Evolutionary conservation across 768 basidiomycete genomes (phyloP), one percentile per base, ranked within the genome.

Genomic region (Chalciporus chontae): DNA sequence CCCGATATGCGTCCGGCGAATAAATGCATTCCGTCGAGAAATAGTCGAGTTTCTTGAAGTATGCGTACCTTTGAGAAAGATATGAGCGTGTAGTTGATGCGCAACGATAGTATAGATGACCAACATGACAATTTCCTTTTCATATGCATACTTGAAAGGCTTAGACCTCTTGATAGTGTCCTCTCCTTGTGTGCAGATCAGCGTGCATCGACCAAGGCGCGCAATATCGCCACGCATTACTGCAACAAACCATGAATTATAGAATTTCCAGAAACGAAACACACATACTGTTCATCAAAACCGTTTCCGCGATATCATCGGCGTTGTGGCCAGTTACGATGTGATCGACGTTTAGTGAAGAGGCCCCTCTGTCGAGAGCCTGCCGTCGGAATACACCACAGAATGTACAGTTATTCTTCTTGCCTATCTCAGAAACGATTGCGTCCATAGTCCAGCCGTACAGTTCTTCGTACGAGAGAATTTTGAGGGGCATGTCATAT

Each of bases 391-490:
- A 99, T 3, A 99, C 96, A 17, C 96, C 96, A 61, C 96, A 99
- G 70, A 97, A 99, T 0, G 96, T 99, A 69, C 96, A 99, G 61
- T 98, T 99, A 60, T 96, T 97, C 77, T 96, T 96, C 73, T 82
- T 84, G 27, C 96, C 96, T 21, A 98, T 83, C 67, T 94, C 85
- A n/a, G 84, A 78, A 40, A 99, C 95, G 48, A 99, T 90, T 14
- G 82, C 79, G 59, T 99, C 96, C 95, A 99, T 99, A 2, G 95
- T 98, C 95, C 96, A 98, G 15, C 96, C 96, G 58, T 98, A 99
- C 5, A 98, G 78, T 60, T 97, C 94, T 54, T 92, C 85, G 55
- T 99, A 99, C 2, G 90, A 91, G 21, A 98, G 77, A 49, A 99
- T 97, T 73, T 95, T 96, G 34, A 99, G 80, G 0, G 95, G 94